Percentiles rank a stretch among this genome's conserved stretches.
Conservation (phyloP, 306 rosid species). For the Bauhinia variegata region DNA sequence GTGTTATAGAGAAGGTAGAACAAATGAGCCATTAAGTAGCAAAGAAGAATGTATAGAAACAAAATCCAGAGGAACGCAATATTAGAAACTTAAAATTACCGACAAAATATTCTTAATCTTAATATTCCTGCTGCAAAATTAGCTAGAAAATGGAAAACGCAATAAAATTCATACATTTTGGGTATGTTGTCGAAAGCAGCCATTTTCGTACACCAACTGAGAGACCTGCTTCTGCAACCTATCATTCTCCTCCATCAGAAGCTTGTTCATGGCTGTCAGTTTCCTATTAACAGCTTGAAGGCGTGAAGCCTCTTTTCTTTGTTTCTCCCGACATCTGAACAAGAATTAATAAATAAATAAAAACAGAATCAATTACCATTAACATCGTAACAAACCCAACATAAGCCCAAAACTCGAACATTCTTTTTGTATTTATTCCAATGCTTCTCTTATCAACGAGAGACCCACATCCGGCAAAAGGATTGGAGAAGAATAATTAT, state of each 20-base stretch:
- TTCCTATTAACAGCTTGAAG: constrained; percentile 90
- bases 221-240: constrained; percentile 99
- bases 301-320: constrained; percentile 89
- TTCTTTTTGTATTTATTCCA: neutral
- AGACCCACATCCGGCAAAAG: neutral
- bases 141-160: too few relatives aligned
- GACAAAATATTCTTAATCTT: neutral
- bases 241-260: constrained; percentile 96
- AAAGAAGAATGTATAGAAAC: neutral
- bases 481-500: too few relatives aligned
- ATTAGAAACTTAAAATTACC: neutral
- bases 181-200: constrained; percentile 92
- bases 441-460: neutral
- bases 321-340: constrained; percentile 93
- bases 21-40: neutral
- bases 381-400: neutral
- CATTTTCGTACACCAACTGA: constrained; percentile 90
- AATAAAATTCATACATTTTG: constrained; percentile 55
- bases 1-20: neutral
- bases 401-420: neutral
- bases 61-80: neutral
- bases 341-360: constrained; percentile 12
- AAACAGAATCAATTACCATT: neutral
- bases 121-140: neutral
- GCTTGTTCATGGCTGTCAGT: constrained; percentile 96